Base-by-base conservation (phyloP, 495 filamentous ascomycete genomes). In the Aspergillus ostianus region DNA sequence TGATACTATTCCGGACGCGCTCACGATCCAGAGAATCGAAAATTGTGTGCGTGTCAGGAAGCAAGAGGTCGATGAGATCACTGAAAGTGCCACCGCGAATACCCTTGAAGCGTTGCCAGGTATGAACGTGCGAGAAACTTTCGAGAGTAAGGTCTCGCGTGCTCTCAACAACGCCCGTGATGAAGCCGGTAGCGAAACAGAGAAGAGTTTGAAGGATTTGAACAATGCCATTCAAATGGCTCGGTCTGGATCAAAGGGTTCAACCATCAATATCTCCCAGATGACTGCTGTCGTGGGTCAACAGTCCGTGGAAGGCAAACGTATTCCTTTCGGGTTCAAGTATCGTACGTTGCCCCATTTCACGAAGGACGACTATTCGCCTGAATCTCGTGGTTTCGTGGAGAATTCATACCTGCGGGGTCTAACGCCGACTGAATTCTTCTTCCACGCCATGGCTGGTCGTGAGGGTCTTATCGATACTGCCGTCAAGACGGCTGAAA, bases 381-480 rank as follows among this genome's bases (percentile, higher is more conserved):
- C 94, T 13, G 93, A 97, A 68, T 94, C 95, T 46, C 86, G 93
- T 73, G 94, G 94, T 41, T 99, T 99, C 73, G 93, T 99, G 32
- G 94, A 99, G 76, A 99, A 99, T 76, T 99, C 94, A 0, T 99
- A 99, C 66, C 84, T 99, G 27, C 90, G 94, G 80, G 94, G 94
- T 41, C 77, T 99, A 59, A 99, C 94, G 0, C 93, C 94, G 2
- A 88, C 89, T 1, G 94, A 99, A 66, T 99, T 98, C 74, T 99
- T 96, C 81, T 99, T 99, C 83, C 94, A 99, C 79, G 94, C 94
- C 64, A 99, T 99, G 94, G 94, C 94, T 77, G 94, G 94, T 90
- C 88, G 94, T 78, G 94, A 99, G 76, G 94, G 94, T 94, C 81
- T 99, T 49, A 99, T 99, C 65, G 94, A 99, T 84, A 99, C 94